phyloP scores from a whole-genome alignment of 2,329 filamentous ascomycete genomes.

The Stagonosporopsis cucurbitacearum region DNA sequence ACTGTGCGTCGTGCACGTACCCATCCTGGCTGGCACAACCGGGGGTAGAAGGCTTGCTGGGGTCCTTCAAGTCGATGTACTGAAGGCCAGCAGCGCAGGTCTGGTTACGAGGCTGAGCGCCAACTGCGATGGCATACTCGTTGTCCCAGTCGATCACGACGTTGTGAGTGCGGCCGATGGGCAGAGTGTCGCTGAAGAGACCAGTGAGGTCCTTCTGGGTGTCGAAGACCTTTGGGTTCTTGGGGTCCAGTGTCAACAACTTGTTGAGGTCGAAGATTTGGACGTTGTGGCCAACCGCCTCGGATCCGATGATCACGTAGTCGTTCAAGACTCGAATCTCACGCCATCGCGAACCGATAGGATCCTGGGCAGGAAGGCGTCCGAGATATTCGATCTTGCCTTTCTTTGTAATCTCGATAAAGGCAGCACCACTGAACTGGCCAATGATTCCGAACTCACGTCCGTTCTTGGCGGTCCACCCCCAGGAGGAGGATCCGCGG shows the following conservation, averaged over 20 bases:
- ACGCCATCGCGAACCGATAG: conserved; percentile 56
- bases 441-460: conserved; percentile 62
- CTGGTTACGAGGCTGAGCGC: conserved; percentile 41
- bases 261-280: conserved; percentile 60
- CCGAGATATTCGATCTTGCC: conserved; percentile 61
- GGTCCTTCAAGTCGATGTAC: conserved; percentile 64
- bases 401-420: conserved; percentile 57
- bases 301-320: conserved; percentile 52
- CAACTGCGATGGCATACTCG: conserved; percentile 44
- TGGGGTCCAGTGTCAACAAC: conserved; percentile 40
- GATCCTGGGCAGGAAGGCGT: conserved; percentile 55
- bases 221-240: conserved; percentile 41
- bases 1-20: conserved; percentile 68
- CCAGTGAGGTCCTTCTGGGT: conserved; percentile 38
- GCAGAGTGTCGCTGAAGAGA: conserved; percentile 35
- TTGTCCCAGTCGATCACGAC: conserved; percentile 46
- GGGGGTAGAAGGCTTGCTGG: conserved; percentile 59
- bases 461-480: conserved; percentile 59
- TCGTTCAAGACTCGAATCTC: conserved; percentile 57
- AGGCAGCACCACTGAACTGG: conserved; percentile 61
- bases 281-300: conserved; percentile 60
- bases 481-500: conserved; percentile 56
- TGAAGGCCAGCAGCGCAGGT: conserved; percentile 61
- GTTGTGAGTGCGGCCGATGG: conserved; percentile 49
- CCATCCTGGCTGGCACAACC: conserved; percentile 62